Evolutionary conservation across 2,329 filamentous ascomycete genomes (phyloP).

Genomic region (Penicillium rolfsii): DNA sequence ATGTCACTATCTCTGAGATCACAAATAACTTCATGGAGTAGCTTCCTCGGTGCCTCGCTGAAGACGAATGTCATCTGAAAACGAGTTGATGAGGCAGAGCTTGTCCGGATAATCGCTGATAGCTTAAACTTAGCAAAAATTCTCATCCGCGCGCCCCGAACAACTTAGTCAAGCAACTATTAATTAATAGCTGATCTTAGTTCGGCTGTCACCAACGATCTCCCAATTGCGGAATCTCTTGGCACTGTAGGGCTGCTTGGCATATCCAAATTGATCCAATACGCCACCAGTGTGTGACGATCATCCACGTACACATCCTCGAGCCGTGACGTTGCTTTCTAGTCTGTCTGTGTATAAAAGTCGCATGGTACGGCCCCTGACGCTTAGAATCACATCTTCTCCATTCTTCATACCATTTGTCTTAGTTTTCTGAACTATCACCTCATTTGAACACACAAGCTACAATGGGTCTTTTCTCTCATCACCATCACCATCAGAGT

Average conservation of each 20-base stretch:
- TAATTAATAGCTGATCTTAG: background rate
- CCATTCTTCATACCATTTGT: background rate
- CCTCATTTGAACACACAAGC: background rate
- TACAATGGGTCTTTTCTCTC: conserved; percentile 22
- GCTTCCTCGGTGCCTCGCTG: too few relatives aligned
- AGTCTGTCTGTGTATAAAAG: background rate
- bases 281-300: conserved; percentile 6
- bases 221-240: background rate
- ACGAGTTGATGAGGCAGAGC: background rate
- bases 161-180: background rate
- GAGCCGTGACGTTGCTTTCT: background rate
- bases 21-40: background rate
- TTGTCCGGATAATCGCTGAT: conserved; percentile 4
- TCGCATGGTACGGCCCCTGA: background rate
- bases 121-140: background rate
- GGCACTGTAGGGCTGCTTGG: conserved; percentile 4
- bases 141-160: background rate
- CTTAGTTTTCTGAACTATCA: background rate
- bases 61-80: background rate
- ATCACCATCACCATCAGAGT: conserved; percentile 13
- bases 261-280: background rate
- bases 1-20: background rate
- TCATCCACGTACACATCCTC: background rate
- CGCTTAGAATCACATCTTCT: background rate
- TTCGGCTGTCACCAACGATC: conserved; percentile 1